phyloP scores from a whole-genome alignment of 2,329 filamentous ascomycete species.

The Fusarium sp. region DNA sequence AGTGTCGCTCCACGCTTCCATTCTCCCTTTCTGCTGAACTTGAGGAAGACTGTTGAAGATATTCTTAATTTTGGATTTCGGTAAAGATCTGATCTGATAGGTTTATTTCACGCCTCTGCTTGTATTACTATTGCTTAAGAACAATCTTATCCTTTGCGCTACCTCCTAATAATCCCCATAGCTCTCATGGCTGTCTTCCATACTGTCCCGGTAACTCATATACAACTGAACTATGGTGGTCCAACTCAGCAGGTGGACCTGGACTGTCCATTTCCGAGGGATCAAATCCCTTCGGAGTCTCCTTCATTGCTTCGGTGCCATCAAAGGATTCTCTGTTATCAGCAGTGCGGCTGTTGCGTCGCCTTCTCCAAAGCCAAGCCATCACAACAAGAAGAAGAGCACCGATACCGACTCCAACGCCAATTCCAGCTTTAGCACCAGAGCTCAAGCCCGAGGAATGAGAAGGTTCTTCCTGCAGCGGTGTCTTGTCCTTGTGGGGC shows the following conservation, averaged over 20 bases:
- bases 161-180: background rate
- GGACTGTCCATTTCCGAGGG: background rate
- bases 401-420: background rate
- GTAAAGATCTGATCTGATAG: too few species aligned
- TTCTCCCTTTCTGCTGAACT: too few species aligned
- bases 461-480: background rate
- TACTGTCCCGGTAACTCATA: conserved; percentile 9
- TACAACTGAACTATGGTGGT: background rate
- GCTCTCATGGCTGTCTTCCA: background rate
- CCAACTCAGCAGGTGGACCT: background rate
- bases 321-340: background rate
- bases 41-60: too few species aligned
- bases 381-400: background rate
- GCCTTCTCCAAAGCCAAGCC: conserved; percentile 2
- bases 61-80: too few species aligned
- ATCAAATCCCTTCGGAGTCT: background rate
- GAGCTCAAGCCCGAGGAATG: background rate
- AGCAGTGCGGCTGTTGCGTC: background rate
- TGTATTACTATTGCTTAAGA: background rate
- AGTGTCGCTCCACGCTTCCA: too few species aligned
- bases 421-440: background rate
- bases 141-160: background rate
- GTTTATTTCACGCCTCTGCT: background rate
- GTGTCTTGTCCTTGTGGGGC: background rate
- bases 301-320: background rate